Evolutionary conservation across 345 rosid species (phyloP).

Genomic region (Bretschneidera sinensis): DNA sequence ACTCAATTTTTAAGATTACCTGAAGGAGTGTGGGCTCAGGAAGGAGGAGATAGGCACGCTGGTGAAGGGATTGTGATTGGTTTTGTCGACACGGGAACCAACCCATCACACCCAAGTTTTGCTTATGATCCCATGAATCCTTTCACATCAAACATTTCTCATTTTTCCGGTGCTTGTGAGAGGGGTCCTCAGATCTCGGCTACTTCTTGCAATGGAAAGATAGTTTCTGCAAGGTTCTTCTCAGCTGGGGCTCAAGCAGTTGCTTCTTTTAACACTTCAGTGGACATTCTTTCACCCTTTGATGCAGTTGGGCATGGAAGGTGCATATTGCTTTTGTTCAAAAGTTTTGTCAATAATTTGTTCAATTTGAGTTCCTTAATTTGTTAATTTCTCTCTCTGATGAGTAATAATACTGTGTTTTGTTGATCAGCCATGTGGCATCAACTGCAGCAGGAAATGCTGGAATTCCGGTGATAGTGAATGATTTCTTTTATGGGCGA

Average conservation of each 20-base stretch:
- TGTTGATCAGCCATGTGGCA: conserved; percentile 66
- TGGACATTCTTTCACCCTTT: conserved; percentile 77
- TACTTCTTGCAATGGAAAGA: conserved; percentile 72
- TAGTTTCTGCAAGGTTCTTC: conserved; percentile 69
- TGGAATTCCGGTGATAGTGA: conserved; percentile 64
- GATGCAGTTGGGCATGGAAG: conserved; percentile 89
- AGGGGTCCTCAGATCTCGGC: conserved; percentile 56
- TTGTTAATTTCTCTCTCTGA: too few relatives aligned
- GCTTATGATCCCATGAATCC: conserved; percentile 34
- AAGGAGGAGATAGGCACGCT: conserved; percentile 37
- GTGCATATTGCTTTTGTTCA: too few relatives aligned
- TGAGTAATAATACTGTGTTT: too few relatives aligned
- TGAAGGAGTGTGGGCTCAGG: conserved; percentile 42
- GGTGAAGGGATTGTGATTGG: conserved; percentile 79
- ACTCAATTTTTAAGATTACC: conserved; percentile 63
- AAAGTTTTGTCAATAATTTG: too few relatives aligned
- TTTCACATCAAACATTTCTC: conserved; percentile 35
- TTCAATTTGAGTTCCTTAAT: neutral
- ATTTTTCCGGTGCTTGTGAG: conserved; percentile 70
- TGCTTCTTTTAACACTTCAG: conserved; percentile 43
- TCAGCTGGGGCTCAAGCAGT: conserved; percentile 73
- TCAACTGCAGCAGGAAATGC: conserved; percentile 77
- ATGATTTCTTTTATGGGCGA: conserved; percentile 64
- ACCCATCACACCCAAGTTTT: conserved; percentile 77
- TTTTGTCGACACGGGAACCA: conserved; percentile 74